These are phyloP conservation scores for Ceratobasidium sp. DNA, from an alignment of 1,284 basidiomycete genomes.

Conservation along the genomic window DNA sequence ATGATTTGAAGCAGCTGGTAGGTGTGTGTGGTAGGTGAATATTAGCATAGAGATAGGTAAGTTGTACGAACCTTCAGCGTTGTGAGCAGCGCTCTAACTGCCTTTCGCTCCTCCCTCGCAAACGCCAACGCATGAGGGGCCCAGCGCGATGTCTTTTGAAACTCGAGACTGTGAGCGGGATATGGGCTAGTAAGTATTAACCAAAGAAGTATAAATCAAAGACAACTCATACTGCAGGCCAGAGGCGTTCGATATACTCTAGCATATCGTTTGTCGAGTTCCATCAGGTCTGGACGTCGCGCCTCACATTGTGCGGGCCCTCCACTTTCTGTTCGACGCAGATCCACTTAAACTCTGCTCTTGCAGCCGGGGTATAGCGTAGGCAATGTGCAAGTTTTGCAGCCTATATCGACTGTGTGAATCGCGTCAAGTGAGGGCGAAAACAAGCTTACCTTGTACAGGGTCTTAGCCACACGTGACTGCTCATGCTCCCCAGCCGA, in stretches of 20 bases:
- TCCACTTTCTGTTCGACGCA: no score
- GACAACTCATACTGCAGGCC: background rate
- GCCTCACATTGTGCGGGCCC: background rate
- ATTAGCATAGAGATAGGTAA: background rate
- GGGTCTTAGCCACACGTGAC: no score
- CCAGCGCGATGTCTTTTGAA: background rate
- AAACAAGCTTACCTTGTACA: no score
- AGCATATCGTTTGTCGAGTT: background rate
- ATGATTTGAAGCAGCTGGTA: background rate
- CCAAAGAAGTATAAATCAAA: background rate
- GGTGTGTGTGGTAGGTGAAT: background rate
- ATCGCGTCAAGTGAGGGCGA: no score
- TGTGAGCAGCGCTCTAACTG: background rate
- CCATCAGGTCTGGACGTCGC: background rate
- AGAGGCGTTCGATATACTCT: background rate
- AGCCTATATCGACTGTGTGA: no score
- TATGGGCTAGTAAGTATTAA: background rate
- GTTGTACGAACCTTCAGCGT: background rate
- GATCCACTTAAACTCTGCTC: no score
- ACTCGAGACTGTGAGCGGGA: background rate
- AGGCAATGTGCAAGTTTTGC: no score
- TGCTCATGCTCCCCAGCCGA: no score
- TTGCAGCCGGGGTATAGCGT: no score
- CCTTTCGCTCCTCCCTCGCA: background rate
- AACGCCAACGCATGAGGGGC: background rate